Evolutionary conservation across 176 grass and related monocot species (phyloP).

Genomic region (Oryza brachyantha): DNA sequence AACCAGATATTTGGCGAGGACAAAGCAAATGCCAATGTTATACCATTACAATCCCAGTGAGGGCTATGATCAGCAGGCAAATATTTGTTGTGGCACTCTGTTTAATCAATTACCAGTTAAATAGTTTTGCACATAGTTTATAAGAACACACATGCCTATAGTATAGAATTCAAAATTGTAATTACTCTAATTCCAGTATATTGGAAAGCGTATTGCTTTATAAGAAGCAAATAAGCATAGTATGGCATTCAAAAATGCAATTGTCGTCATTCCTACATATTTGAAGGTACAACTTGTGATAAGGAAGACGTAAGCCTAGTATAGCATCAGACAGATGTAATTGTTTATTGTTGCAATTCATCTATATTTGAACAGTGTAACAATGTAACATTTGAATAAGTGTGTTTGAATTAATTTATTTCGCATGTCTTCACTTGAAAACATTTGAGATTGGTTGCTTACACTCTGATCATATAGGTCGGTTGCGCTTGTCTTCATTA

Average conservation of each 20-base stretch:
- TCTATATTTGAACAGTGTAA: not conserved
- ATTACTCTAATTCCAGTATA: not conserved
- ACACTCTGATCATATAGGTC: not conserved
- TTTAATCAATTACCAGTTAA: no score
- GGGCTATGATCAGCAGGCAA: constrained; percentile 12
- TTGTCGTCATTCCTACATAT: not conserved
- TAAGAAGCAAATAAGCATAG: not conserved
- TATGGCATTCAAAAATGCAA: not conserved
- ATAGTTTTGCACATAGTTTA: not conserved
- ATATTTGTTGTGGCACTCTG: not conserved
- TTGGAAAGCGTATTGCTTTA: not conserved
- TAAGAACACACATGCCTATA: not conserved
- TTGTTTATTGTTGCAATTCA: not conserved
- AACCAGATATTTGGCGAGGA: constrained; percentile 75
- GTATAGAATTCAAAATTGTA: not conserved
- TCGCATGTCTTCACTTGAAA: not conserved
- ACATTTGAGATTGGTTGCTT: not conserved
- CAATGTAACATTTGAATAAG: no score
- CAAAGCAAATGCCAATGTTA: constrained; percentile 22
- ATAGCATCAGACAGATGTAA: not conserved
- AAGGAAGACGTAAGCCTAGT: not conserved
- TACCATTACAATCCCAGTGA: constrained; percentile 34
- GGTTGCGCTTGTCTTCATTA: not conserved
- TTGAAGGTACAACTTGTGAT: not conserved
- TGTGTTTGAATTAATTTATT: no score